Conservation (phyloP, 2,329 filamentous ascomycete species). For the Apiospora pterosperma region DNA sequence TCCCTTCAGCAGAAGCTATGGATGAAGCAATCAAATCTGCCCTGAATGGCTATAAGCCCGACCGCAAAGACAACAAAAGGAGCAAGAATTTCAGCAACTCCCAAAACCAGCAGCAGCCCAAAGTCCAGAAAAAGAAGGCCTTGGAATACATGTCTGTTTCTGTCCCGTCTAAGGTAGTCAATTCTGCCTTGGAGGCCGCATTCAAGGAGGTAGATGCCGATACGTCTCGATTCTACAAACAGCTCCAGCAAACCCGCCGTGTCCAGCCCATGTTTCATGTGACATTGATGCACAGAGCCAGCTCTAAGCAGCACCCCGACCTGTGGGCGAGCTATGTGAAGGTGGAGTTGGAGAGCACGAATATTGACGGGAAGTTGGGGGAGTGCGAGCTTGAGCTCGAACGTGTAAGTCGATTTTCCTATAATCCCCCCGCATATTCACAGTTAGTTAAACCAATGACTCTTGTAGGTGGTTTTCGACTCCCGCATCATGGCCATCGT, state of each 20-base stretch:
- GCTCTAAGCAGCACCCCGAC: slow-evolving; percentile 55
- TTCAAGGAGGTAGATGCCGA: slow-evolving; percentile 57
- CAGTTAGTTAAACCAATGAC: neutral
- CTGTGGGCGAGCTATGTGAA: slow-evolving; percentile 72
- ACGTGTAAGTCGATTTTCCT: slow-evolving; percentile 38
- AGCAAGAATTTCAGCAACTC: slow-evolving; percentile 34
- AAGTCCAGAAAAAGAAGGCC: slow-evolving; percentile 40
- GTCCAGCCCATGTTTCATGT: slow-evolving; percentile 89
- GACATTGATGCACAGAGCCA: slow-evolving; percentile 81
- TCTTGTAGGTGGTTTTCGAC: slow-evolving; percentile 72
- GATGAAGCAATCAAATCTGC: slow-evolving; percentile 76
- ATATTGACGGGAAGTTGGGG: slow-evolving; percentile 50
- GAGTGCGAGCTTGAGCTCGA: slow-evolving; percentile 62
- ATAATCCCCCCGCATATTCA: neutral
- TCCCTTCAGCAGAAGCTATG: slow-evolving; percentile 71
- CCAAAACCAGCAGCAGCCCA: slow-evolving; percentile 22
- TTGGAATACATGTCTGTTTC: slow-evolving; percentile 57
- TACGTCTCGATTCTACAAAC: slow-evolving; percentile 66
- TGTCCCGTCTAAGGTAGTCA: slow-evolving; percentile 40
- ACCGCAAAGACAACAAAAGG: slow-evolving; percentile 44
- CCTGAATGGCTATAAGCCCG: slow-evolving; percentile 72
- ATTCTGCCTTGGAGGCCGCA: slow-evolving; percentile 60
- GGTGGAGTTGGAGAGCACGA: slow-evolving; percentile 40
- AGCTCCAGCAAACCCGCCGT: slow-evolving; percentile 69
- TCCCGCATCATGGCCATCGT: slow-evolving; percentile 88